Conservation (phyloP, 495 filamentous ascomycete genomes). For the Penicillium malachiteum region DNA sequence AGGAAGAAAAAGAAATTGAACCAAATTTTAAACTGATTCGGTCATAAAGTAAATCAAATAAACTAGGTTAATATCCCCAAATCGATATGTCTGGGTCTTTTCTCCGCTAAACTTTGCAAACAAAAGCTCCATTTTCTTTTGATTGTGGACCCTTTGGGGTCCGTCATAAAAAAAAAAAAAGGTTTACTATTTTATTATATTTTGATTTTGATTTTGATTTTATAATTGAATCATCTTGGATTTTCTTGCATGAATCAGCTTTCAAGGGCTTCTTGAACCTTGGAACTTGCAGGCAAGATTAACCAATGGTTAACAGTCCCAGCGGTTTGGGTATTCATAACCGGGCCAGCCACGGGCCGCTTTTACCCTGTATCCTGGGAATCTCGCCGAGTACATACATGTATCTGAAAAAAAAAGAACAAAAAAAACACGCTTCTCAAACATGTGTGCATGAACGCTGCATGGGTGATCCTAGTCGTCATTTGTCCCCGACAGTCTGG, state of each 20-base stretch:
- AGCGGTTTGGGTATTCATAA: slow-evolving; percentile 22
- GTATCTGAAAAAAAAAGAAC: background rate
- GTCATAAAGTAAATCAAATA: no score
- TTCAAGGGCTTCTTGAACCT: background rate
- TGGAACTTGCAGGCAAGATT: slow-evolving; percentile 6
- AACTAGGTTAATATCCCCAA: no score
- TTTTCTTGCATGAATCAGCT: background rate
- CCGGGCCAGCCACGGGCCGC: slow-evolving; percentile 20
- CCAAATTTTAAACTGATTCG: no score
- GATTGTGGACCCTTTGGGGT: background rate
- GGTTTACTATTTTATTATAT: background rate
- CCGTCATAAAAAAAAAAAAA: no score
- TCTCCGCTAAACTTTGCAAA: background rate
- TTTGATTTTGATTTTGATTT: background rate
- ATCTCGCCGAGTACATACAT: background rate
- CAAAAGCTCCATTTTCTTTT: background rate
- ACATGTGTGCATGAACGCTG: slow-evolving; percentile 5
- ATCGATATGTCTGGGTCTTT: background rate
- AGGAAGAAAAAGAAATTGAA: no score
- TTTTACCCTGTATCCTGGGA: slow-evolving; percentile 17
- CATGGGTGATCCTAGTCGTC: slow-evolving; percentile 9
- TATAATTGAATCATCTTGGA: background rate
- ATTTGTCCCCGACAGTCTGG: slow-evolving; percentile 2
- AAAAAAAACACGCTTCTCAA: slow-evolving; percentile 9
- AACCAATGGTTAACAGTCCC: slow-evolving; percentile 21